Percentiles rank a stretch among this genome's conserved stretches.
Conservation (phyloP, 805 yeast species). For the Groenewaldozyma salmanticensis region DNA sequence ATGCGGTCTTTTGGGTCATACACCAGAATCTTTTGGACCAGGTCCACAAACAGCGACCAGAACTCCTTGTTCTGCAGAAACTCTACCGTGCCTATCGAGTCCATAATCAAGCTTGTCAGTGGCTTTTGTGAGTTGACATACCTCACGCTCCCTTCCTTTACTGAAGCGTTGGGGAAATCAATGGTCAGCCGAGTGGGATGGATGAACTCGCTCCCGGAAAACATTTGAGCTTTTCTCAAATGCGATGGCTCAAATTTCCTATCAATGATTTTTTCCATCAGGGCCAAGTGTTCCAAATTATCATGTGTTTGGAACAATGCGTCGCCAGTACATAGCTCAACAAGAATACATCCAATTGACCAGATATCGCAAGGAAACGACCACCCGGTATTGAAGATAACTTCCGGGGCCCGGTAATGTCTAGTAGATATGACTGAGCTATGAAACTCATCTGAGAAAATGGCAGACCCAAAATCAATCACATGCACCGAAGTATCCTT, state of each 20-base stretch:
- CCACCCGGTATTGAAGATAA: constrained; percentile 93
- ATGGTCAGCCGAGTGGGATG: constrained; percentile 9
- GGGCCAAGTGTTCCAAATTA: constrained; percentile 84
- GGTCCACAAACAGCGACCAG: constrained; percentile 75
- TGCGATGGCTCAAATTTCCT: constrained; percentile 27
- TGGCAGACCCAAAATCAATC: constrained; percentile 96
- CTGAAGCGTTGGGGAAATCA: constrained; percentile 30
- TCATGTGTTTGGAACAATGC: constrained; percentile 94
- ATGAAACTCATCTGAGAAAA: constrained; percentile 90
- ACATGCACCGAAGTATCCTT: constrained; percentile 74
- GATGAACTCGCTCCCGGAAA: constrained; percentile 3
- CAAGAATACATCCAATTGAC: constrained; percentile 91
- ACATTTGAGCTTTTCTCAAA: constrained; percentile 13
- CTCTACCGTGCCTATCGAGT: constrained; percentile 5
- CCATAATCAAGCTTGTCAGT: constrained; percentile 21
- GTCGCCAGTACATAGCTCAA: constrained; percentile 87
- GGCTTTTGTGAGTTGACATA: constrained; percentile 30
- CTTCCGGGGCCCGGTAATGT: constrained; percentile 96
- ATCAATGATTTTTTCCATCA: constrained; percentile 79
- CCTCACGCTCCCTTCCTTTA: constrained; percentile 26
- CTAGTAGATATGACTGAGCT: constrained; percentile 86
- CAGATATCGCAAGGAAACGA: constrained; percentile 94
- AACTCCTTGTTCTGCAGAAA: constrained; percentile 35
- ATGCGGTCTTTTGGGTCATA: constrained; percentile 66
- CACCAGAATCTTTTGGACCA: constrained; percentile 53